phyloP scores from a whole-genome alignment of 495 filamentous ascomycete species.

The Thermothielavioides terrestris region DNA sequence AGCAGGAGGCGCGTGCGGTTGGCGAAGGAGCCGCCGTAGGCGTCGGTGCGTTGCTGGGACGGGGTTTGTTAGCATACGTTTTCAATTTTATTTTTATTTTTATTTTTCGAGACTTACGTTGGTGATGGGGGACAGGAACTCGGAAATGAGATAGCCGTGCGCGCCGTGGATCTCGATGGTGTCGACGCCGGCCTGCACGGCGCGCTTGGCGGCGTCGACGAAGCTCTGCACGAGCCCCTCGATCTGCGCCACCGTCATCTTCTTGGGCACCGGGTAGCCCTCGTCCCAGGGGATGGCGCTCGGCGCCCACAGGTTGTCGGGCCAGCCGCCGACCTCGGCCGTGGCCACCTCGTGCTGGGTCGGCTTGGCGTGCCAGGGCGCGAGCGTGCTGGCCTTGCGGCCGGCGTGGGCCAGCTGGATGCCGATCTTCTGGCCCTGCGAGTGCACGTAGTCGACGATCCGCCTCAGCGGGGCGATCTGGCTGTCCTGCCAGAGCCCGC shows the following conservation, averaged over 20 bases:
- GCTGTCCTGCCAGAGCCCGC: conserved; percentile 59
- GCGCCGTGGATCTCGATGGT: conserved; percentile 55
- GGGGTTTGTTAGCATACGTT: neutral
- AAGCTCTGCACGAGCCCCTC: conserved; percentile 54
- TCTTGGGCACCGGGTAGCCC: conserved; percentile 41
- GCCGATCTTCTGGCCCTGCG: conserved; percentile 57
- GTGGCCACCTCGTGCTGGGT: conserved; percentile 31
- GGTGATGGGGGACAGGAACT: conserved; percentile 53
- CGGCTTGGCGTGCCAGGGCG: conserved; percentile 45
- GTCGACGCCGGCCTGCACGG: conserved; percentile 61
- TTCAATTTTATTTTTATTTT: neutral
- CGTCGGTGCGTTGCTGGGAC: conserved; percentile 38
- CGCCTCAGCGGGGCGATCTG: conserved; percentile 58
- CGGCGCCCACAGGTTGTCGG: conserved; percentile 48
- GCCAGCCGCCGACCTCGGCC: conserved; percentile 54
- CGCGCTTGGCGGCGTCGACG: conserved; percentile 48
- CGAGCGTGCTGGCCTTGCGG: conserved; percentile 57
- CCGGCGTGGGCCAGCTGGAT: conserved; percentile 72
- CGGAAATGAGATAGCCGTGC: conserved; percentile 56
- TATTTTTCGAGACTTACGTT: conserved; percentile 44
- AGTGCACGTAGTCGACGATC: conserved; percentile 52
- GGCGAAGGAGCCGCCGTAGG: conserved; percentile 50
- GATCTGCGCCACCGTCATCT: conserved; percentile 54
- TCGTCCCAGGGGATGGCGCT: conserved; percentile 40
- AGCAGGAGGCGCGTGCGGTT: conserved; percentile 45